These are phyloP conservation scores for Rosa rugosa DNA, from an alignment of 306 rosid species.

Conservation along the genomic window DNA sequence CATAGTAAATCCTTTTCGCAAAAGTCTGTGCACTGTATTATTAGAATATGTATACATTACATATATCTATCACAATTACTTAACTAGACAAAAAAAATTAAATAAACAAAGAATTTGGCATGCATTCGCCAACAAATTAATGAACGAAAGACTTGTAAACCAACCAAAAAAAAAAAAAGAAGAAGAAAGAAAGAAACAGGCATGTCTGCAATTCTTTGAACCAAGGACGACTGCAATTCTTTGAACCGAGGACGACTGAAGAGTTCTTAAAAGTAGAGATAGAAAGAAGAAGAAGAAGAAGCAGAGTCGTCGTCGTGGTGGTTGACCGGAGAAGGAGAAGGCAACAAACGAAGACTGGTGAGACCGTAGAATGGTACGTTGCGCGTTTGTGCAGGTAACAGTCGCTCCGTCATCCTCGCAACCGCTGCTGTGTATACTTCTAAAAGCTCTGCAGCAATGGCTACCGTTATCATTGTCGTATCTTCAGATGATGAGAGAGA, in stretches of 20 bases:
- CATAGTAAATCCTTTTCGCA: no score
- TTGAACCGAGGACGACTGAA: not conserved
- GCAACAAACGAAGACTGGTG: conserved; percentile 33
- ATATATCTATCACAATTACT: not conserved
- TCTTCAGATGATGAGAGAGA: not conserved
- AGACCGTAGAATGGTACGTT: conserved; percentile 25
- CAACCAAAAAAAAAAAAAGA: not conserved
- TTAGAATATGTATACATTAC: not conserved
- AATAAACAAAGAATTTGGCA: not conserved
- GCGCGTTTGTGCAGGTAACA: conserved; percentile 28
- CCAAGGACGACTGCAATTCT: not conserved
- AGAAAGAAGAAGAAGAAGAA: conserved; percentile 48
- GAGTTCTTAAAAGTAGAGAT: conserved; percentile 42
- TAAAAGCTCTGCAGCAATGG: conserved; percentile 48
- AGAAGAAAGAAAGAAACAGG: not conserved
- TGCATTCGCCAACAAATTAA: not conserved
- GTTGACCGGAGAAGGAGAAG: conserved; percentile 23
- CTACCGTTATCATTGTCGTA: conserved; percentile 54
- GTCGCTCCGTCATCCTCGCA: conserved; percentile 37
- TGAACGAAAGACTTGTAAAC: not conserved
- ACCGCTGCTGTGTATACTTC: conserved; percentile 48
- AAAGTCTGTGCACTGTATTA: not conserved
- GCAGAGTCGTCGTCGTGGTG: conserved; percentile 8
- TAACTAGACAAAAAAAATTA: not conserved
- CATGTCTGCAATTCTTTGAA: not conserved